Evolutionary conservation across 768 basidiomycete species (phyloP).

Genomic region (Auriscalpium microsporum): DNA sequence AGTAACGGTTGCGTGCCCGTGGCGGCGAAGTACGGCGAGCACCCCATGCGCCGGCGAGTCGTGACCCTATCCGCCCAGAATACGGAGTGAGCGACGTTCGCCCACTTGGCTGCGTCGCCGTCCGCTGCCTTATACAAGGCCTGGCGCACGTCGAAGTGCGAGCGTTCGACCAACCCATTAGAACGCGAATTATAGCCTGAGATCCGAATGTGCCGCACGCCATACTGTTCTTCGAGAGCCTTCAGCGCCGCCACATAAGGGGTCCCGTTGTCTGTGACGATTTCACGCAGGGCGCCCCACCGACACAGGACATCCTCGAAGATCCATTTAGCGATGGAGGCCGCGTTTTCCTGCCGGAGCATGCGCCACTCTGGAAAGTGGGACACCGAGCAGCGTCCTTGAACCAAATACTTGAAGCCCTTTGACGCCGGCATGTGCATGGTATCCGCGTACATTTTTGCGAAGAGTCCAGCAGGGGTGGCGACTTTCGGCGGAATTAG

Average conservation of each 20-base stretch:
- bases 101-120: slow-evolving; percentile 28
- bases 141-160: slow-evolving; percentile 24
- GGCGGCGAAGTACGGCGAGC: slow-evolving; percentile 21
- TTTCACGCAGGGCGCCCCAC: slow-evolving; percentile 30
- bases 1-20: slow-evolving; percentile 15
- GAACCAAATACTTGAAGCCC: slow-evolving; percentile 28
- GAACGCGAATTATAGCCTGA: slow-evolving; percentile 34
- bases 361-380: slow-evolving; percentile 25
- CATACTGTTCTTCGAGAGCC: slow-evolving; percentile 20
- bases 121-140: slow-evolving; percentile 27
- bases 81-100: slow-evolving; percentile 13
- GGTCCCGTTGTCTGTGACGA: slow-evolving; percentile 36
- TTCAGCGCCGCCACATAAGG: slow-evolving; percentile 21
- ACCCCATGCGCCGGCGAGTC: slow-evolving; percentile 19
- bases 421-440: slow-evolving; percentile 31
- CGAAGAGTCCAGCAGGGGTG: slow-evolving; percentile 19
- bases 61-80: slow-evolving; percentile 34
- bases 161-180: slow-evolving; percentile 30
- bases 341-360: slow-evolving; percentile 22
- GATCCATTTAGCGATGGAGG: slow-evolving; percentile 23
- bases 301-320: slow-evolving; percentile 29
- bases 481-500: slow-evolving; percentile 15
- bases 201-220: slow-evolving; percentile 32
- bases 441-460: slow-evolving; percentile 30
- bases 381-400: slow-evolving; percentile 27